Evolutionary conservation across 495 filamentous ascomycete genomes (phyloP).

Genomic region (Lichenothelia convexa): DNA sequence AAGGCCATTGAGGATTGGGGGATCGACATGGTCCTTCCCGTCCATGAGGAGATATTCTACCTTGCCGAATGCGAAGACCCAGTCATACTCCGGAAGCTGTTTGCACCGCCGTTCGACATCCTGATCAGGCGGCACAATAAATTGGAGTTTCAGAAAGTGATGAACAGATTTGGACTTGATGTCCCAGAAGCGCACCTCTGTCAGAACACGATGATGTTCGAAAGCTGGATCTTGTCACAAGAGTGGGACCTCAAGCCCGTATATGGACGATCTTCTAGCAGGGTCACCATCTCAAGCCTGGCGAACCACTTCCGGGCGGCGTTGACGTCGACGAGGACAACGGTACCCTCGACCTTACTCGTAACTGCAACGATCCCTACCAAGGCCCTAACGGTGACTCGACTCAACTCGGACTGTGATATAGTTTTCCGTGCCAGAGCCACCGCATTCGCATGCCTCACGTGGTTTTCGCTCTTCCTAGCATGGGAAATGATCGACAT

Average conservation of each 20-base stretch:
- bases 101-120: constrained; percentile 10
- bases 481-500: constrained; percentile 28
- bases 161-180: constrained; percentile 9
- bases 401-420: constrained; percentile 33
- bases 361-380: constrained; percentile 44
- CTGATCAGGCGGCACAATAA: constrained; percentile 18
- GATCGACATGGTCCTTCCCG: constrained; percentile 18
- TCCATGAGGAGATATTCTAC: constrained; percentile 21
- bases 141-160: constrained; percentile 12
- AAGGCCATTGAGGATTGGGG: constrained; percentile 8
- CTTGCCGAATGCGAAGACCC: constrained; percentile 9
- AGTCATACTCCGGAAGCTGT: constrained; percentile 7
- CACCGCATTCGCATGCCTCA: constrained; percentile 58
- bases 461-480: constrained; percentile 50
- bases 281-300: constrained; percentile 11
- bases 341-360: constrained; percentile 42
- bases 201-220: constrained; percentile 3
- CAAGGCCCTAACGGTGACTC: too few species aligned
- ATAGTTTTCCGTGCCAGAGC: constrained; percentile 59
- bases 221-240: constrained; percentile 2
- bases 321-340: neutral
- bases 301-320: neutral
- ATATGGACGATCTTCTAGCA: constrained; percentile 12
- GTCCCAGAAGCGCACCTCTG: constrained; percentile 10
- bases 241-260: constrained; percentile 19